Evolutionary conservation across 208 protist genomes (phyloP), one percentile per base, ranked within the genome.

Genomic region (Endotrypanum monterogeii): DNA sequence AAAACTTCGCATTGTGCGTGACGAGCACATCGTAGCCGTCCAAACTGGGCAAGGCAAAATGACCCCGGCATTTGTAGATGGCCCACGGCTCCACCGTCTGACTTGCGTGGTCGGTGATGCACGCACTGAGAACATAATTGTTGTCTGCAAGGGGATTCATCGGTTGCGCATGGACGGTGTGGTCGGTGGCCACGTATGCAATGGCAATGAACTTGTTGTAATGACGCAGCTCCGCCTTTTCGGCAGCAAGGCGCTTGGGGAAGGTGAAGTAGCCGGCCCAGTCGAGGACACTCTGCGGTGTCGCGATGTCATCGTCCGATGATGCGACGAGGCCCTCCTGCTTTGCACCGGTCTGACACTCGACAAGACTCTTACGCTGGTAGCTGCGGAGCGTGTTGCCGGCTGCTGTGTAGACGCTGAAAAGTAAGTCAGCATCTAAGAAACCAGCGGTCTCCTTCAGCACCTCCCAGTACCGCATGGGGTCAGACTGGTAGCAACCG

Each of bases 11-110:
- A 60, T 94, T 89, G 76, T 96, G 87, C 18, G 78, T 77, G 16
- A 96, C 89, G 61, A 96, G 72, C 37, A 94, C 90, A 50, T 95
- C 82, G 76, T 90, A 91, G 28, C 73, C 82, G 32, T 85, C 80
- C 18, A 96, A 82, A 1, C 70, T 83, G 9, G 92, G 92, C 41
- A 96, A 68, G n/a, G 39, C 57, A 39, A 93, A 91, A 54, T 86
- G 76, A 0, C 87, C 89, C 8, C 92, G 86, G 11, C 48, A n/a
- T 20, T 73, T 62, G 68, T 87, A 94, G 61, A 82, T 83, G n/a
- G 63, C 32, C 89, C 84, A 91, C 65, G 92, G 92, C 84, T 93
- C 87, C 37, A 96, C 75, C 32, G 86, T 70, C 32, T 65, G 80
- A 2, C 82, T 77, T 5, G 75, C 32, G 48, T 75, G 44, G 70